A percentile compares a stretch with the other conserved stretches of the same genome.
These are phyloP conservation scores for Boletus mariae DNA, from an alignment of 1,284 basidiomycete genomes.

Conservation along the genomic window DNA sequence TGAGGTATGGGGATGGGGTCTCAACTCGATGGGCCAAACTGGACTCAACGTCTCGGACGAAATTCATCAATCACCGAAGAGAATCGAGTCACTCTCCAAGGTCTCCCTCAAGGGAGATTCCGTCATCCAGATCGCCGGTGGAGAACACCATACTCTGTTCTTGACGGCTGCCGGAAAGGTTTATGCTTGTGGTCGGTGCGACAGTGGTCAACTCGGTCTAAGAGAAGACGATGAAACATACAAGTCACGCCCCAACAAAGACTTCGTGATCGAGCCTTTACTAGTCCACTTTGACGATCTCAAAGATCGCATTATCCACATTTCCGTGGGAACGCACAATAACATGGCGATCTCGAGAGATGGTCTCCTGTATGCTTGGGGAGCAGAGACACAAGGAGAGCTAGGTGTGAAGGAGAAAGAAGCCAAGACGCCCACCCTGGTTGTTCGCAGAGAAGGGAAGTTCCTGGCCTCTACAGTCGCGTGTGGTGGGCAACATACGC, in stretches of 20 bases:
- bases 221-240: conserved; percentile 56
- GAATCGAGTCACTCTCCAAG: conserved; percentile 65
- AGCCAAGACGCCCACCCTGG: conserved; percentile 54
- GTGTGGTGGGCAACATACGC: conserved; percentile 70
- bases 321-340: conserved; percentile 78
- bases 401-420: conserved; percentile 60
- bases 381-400: conserved; percentile 74
- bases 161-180: conserved; percentile 81
- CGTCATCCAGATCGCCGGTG: conserved; percentile 72
- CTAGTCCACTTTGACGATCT: conserved; percentile 60
- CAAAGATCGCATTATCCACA: conserved; percentile 69
- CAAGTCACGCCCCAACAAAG: conserved; percentile 46
- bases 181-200: conserved; percentile 77
- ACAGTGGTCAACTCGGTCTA: conserved; percentile 77
- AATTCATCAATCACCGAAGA: conserved; percentile 62
- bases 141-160: conserved; percentile 88
- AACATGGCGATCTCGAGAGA: conserved; percentile 77
- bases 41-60: conserved; percentile 49
- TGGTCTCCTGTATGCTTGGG: conserved; percentile 85
- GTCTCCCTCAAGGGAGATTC: conserved; percentile 62
- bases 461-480: conserved; percentile 59
- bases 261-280: conserved; percentile 61
- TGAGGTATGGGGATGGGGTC: conserved; percentile 87
- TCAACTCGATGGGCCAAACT: conserved; percentile 76
- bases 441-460: conserved; percentile 65